These are phyloP conservation scores for Globisporangium solare DNA, from an alignment of 352 stramenopile genomes.

Conservation along the genomic window DNA sequence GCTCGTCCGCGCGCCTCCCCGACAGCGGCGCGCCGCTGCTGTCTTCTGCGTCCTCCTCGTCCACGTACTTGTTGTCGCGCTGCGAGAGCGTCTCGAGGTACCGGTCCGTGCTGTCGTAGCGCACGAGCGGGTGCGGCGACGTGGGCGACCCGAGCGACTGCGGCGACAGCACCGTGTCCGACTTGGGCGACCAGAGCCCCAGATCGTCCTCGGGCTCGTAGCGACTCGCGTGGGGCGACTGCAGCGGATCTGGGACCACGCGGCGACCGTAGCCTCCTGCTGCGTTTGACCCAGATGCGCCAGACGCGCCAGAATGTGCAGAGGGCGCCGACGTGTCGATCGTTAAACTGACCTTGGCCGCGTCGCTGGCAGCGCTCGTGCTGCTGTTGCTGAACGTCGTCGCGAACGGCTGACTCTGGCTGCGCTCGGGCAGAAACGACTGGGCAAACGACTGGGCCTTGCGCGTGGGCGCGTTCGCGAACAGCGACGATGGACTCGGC, in stretches of 20 bases:
- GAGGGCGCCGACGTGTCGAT: slow-evolving; percentile 32
- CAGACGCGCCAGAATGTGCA: neutral
- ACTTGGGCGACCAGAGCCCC: slow-evolving; percentile 49
- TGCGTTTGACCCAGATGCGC: neutral
- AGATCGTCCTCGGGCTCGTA: slow-evolving; percentile 18
- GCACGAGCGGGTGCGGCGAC: slow-evolving; percentile 46
- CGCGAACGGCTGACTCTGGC: slow-evolving; percentile 30
- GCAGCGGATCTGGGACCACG: slow-evolving; percentile 3
- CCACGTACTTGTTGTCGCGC: slow-evolving; percentile 59
- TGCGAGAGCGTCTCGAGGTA: slow-evolving; percentile 66
- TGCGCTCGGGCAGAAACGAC: slow-evolving; percentile 18
- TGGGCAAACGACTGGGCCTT: neutral
- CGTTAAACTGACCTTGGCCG: slow-evolving; percentile 31
- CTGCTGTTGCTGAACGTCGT: no score
- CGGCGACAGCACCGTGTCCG: slow-evolving; percentile 46
- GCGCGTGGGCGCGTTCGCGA: neutral
- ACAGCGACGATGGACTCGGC: neutral
- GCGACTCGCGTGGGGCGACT: neutral
- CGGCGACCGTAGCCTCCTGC: slow-evolving; percentile 5
- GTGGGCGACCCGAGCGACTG: slow-evolving; percentile 51
- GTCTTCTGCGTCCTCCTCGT: slow-evolving; percentile 31
- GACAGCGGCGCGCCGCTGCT: slow-evolving; percentile 13
- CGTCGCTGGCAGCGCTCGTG: neutral
- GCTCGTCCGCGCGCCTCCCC: slow-evolving; percentile 26
- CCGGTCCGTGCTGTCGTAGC: slow-evolving; percentile 76